A percentile compares a stretch with the other conserved stretches of the same genome.
Conservation (phyloP, 345 rosid species). For the Ricinus communis region DNA sequence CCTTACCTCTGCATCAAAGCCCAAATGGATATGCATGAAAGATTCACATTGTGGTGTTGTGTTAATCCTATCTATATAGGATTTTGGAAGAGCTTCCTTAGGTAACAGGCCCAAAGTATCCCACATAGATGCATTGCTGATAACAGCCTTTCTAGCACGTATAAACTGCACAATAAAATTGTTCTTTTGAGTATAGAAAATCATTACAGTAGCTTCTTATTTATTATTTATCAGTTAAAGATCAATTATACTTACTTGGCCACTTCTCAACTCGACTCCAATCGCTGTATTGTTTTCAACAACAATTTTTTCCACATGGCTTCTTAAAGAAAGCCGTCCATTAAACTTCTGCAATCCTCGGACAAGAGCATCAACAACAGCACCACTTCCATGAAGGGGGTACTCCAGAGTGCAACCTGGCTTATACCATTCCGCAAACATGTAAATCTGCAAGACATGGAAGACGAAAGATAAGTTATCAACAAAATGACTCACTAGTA, state of each 20-base stretch:
- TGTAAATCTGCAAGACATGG: slow-evolving; percentile 64
- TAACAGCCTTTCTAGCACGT: slow-evolving; percentile 82
- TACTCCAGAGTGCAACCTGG: slow-evolving; percentile 83
- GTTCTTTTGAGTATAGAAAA: not conserved
- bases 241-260: slow-evolving; percentile 60
- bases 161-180: slow-evolving; percentile 51
- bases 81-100: slow-evolving; percentile 57
- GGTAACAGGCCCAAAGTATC: slow-evolving; percentile 74
- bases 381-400: slow-evolving; percentile 85
- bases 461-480: not conserved
- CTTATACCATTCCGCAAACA: slow-evolving; percentile 98
- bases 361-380: slow-evolving; percentile 77
- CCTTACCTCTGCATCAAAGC: slow-evolving; percentile 82
- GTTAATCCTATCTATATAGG: slow-evolving; percentile 49
- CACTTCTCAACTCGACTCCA: slow-evolving; percentile 79
- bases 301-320: slow-evolving; percentile 77
- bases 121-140: slow-evolving; percentile 97
- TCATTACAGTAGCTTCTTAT: not conserved
- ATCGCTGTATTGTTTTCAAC: slow-evolving; percentile 71
- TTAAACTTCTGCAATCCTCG: slow-evolving; percentile 82
- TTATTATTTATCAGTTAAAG: not conserved
- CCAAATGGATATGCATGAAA: slow-evolving; percentile 99
- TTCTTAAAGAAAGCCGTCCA: slow-evolving; percentile 64
- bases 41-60: slow-evolving; percentile 80
- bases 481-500: not conserved